Percentiles rank a stretch among this genome's conserved stretches.
Conservation (phyloP, 2,329 filamentous ascomycete species). For the Colletotrichum agaves region DNA sequence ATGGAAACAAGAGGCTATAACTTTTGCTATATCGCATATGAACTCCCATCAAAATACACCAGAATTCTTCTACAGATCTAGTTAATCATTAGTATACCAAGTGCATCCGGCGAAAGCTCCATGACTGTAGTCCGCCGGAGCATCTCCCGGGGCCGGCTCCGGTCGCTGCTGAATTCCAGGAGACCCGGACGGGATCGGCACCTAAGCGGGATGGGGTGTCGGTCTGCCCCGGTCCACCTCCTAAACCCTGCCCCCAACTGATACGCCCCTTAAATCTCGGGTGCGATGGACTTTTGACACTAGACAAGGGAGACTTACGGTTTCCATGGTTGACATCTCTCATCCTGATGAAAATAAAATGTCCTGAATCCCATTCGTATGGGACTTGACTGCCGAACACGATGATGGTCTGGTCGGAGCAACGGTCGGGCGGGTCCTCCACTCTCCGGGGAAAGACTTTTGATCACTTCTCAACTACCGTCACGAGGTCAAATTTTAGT, state of each 20-base stretch:
- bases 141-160: constrained; percentile 8
- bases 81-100: too few species aligned
- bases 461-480: too few species aligned
- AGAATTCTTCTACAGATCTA: too few species aligned
- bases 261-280: constrained; percentile 28
- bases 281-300: not conserved
- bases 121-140: not conserved
- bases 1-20: too few species aligned
- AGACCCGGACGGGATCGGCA: constrained; percentile 11
- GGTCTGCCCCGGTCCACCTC: not conserved
- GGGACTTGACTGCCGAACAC: not conserved
- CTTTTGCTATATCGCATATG: too few species aligned
- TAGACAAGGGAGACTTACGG: not conserved
- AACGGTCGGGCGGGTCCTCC: not conserved
- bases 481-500: too few species aligned
- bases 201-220: not conserved
- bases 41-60: too few species aligned
- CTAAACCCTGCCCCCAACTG: constrained; percentile 6
- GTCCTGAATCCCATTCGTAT: not conserved
- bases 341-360: not conserved
- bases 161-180: not conserved
- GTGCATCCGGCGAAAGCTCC: too few species aligned
- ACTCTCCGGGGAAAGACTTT: not conserved
- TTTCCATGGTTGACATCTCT: not conserved
- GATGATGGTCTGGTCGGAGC: not conserved